Percentiles rank a stretch among this genome's conserved stretches.
phyloP scores from a whole-genome alignment of 106 monocot species.

The Allium sativum region DNA sequence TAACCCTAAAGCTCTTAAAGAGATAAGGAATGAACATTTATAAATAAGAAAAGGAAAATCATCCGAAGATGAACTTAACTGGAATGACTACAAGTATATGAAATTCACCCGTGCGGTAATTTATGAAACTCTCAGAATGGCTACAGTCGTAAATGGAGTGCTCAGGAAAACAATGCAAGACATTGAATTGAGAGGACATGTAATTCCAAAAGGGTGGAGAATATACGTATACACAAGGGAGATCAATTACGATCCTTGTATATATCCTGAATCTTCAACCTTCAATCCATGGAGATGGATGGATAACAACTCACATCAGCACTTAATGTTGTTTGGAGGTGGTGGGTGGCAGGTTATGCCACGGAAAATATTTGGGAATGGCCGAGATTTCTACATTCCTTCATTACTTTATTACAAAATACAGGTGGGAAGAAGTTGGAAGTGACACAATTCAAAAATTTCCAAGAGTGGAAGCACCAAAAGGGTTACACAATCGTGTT shows the following conservation, averaged over 20 bases:
- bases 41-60: slow-evolving; percentile 53
- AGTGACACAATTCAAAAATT: slow-evolving; percentile 34
- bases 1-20: slow-evolving; percentile 70
- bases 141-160: slow-evolving; percentile 86
- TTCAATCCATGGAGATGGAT: slow-evolving; percentile 99
- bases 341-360: slow-evolving; percentile 61
- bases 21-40: slow-evolving; percentile 81
- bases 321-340: slow-evolving; percentile 69
- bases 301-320: slow-evolving; percentile 27
- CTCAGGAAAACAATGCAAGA: slow-evolving; percentile 85
- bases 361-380: slow-evolving; percentile 63
- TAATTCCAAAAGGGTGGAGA: slow-evolving; percentile 89
- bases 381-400: slow-evolving; percentile 59
- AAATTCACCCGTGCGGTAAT: slow-evolving; percentile 88
- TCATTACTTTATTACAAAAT: slow-evolving; percentile 67
- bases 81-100: slow-evolving; percentile 93
- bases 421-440: slow-evolving; percentile 79
- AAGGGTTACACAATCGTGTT: slow-evolving; percentile 31
- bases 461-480: slow-evolving; percentile 62
- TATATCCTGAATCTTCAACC: slow-evolving; percentile 57
- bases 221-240: slow-evolving; percentile 90
- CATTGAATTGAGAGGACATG: slow-evolving; percentile 70
- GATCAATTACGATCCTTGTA: slow-evolving; percentile 65
- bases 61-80: slow-evolving; percentile 51
- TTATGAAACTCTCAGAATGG: slow-evolving; percentile 73